Percentiles rank a stretch among this genome's conserved stretches.
phyloP scores from a whole-genome alignment of 352 stramenopile species.

The Poterioochromonas sp. region DNA sequence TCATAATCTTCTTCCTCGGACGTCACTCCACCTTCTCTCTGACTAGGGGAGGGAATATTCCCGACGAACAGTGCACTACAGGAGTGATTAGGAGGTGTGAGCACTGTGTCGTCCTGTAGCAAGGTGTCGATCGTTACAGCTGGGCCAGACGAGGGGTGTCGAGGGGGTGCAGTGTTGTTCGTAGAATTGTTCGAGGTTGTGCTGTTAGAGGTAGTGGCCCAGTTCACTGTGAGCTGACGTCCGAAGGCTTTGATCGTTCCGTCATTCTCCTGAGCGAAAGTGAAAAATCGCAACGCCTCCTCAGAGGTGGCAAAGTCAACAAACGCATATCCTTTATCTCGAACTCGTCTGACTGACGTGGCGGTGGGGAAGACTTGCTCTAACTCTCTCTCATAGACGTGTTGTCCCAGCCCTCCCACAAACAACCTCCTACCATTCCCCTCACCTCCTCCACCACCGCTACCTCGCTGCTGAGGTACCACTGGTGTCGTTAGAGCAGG shows the following conservation, averaged over 20 bases:
- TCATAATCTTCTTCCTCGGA: too few relatives aligned
- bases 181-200: neutral
- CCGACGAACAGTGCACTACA: neutral
- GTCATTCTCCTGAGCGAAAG: neutral
- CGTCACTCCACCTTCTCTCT: too few relatives aligned
- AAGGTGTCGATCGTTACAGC: neutral
- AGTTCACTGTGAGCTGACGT: neutral
- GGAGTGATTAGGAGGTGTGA: neutral
- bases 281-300: neutral
- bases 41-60: neutral
- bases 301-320: constrained; percentile 4
- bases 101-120: neutral
- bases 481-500: neutral
- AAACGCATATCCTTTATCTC: constrained; percentile 23
- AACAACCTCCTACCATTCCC: neutral
- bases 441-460: neutral
- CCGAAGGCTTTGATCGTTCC: neutral
- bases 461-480: neutral
- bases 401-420: neutral
- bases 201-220: neutral
- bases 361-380: neutral
- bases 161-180: neutral
- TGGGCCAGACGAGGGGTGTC: neutral
- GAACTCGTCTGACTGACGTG: neutral
- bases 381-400: neutral